Evolutionary conservation across 1,284 basidiomycete genomes (phyloP).

Genomic region (Microbotryum lychnidis-dioicae): DNA sequence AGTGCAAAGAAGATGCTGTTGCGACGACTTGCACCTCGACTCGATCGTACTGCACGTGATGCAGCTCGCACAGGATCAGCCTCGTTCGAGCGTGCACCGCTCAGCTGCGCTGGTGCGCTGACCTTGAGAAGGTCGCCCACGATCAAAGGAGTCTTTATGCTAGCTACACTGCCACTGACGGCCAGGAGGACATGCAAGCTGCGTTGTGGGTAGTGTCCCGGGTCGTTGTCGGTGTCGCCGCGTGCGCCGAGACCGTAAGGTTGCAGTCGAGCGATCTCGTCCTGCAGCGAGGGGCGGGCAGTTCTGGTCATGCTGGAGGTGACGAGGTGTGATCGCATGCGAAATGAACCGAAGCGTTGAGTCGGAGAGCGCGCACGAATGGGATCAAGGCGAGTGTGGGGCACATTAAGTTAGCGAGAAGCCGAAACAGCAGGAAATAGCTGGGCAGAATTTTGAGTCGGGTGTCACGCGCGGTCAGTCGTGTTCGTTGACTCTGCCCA

Average conservation of each 20-base stretch:
- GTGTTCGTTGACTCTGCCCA: too few relatives aligned
- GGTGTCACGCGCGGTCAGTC: too few relatives aligned
- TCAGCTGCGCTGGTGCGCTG: constrained; percentile 30
- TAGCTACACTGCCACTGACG: constrained; percentile 86
- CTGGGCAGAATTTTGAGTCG: too few relatives aligned
- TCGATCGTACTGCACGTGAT: constrained; percentile 51
- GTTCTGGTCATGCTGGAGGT: too few relatives aligned
- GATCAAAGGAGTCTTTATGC: constrained; percentile 85
- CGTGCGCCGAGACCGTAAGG: constrained; percentile 29
- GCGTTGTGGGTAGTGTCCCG: constrained; percentile 27
- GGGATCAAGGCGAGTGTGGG: too few relatives aligned
- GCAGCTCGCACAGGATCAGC: neutral
- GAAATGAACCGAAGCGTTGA: too few relatives aligned
- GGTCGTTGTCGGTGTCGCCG: constrained; percentile 27
- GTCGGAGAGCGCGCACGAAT: too few relatives aligned
- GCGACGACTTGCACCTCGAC: constrained; percentile 78
- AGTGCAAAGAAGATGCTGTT: constrained; percentile 66
- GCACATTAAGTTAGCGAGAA: too few relatives aligned
- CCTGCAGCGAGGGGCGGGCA: neutral
- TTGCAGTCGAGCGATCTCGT: constrained; percentile 12
- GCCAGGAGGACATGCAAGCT: constrained; percentile 65
- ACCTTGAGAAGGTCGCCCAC: constrained; percentile 66
- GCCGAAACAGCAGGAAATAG: too few relatives aligned
- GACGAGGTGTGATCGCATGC: too few relatives aligned
- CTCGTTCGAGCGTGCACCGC: neutral